phyloP scores from a whole-genome alignment of 805 yeast genomes.

The Candida ovalis region DNA sequence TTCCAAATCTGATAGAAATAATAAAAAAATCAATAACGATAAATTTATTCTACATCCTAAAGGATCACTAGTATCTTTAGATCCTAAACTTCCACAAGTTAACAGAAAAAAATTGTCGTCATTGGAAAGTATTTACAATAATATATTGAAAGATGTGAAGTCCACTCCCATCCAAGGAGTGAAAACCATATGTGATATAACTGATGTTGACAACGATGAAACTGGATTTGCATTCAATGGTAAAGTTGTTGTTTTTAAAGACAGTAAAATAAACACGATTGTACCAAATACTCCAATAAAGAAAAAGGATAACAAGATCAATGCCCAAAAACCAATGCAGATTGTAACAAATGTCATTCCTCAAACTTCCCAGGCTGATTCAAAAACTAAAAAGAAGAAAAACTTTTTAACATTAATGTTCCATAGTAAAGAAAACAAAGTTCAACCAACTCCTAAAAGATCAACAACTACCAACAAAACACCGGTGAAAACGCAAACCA shows the following conservation, averaged over 20 bases:
- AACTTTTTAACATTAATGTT: not conserved
- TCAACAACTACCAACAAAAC: not conserved
- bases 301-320: conserved; percentile 39
- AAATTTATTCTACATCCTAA: conserved; percentile 30
- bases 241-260: conserved; percentile 44
- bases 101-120: conserved; percentile 8
- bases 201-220: conserved; percentile 16
- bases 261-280: conserved; percentile 40
- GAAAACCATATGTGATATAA: conserved; percentile 17
- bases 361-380: not conserved
- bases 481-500: not conserved
- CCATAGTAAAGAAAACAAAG: not conserved
- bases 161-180: conserved; percentile 33
- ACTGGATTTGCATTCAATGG: conserved; percentile 50
- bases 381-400: not conserved
- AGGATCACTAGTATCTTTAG: conserved; percentile 31
- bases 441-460: not conserved
- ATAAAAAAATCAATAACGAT: conserved; percentile 9
- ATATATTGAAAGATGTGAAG: conserved; percentile 27
- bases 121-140: conserved; percentile 24
- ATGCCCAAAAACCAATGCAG: conserved; percentile 13
- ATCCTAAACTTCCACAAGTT: conserved; percentile 1
- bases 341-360: not conserved
- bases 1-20: not conserved
- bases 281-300: conserved; percentile 69